Conservation (phyloP, 2,329 filamentous ascomycete species). For the Ambrosiella xylebori region DNA sequence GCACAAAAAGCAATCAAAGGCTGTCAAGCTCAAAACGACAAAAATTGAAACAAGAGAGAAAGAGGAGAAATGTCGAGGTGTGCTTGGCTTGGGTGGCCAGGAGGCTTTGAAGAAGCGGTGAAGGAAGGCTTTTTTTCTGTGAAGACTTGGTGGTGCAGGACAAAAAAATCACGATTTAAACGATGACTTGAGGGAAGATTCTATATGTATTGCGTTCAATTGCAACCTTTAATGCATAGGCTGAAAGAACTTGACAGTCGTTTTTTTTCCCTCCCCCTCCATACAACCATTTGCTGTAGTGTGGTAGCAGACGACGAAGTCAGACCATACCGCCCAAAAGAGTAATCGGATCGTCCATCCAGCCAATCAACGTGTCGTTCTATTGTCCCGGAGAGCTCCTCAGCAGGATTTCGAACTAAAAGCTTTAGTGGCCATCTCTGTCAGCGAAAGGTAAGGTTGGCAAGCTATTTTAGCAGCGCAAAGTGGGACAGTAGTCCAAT, state of each 20-base stretch:
- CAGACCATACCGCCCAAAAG: conserved; percentile 1
- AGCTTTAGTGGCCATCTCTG: not conserved
- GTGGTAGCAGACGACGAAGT: not conserved
- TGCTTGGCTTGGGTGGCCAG: conserved; percentile 5
- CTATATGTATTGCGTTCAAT: not conserved
- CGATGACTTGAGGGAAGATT: not conserved
- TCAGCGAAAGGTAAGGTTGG: not conserved
- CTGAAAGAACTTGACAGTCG: not conserved
- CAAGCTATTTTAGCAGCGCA: not conserved
- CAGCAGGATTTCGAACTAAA: not conserved
- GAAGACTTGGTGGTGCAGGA: not conserved
- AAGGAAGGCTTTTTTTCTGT: not conserved
- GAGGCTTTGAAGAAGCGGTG: conserved; percentile 12
- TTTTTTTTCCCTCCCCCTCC: not conserved
- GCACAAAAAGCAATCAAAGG: not conserved
- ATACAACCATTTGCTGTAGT: not conserved
- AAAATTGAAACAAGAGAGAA: conserved; percentile 4
- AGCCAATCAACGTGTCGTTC: not conserved
- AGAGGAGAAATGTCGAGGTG: conserved; percentile 8
- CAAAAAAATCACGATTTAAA: conserved; percentile 4
- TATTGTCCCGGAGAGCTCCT: no score
- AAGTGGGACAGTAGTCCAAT: not conserved
- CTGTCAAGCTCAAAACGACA: not conserved
- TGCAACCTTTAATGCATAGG: not conserved
- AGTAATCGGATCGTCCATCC: not conserved